Conservation (phyloP, 176 grass and related monocot species). For the Rhynchospora breviuscula region DNA sequence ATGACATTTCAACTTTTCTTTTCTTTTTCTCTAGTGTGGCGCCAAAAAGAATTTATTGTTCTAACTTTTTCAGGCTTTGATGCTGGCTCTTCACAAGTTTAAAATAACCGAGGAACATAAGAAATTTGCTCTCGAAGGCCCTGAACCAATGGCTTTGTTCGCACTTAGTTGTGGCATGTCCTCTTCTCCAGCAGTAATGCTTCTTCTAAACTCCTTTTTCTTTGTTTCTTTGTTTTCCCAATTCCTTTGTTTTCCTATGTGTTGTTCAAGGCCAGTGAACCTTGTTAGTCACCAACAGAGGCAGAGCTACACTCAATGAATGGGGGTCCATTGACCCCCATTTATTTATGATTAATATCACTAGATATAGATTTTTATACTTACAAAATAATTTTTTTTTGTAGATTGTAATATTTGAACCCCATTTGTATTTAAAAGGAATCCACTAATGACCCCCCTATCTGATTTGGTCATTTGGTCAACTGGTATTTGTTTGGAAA, state of each 20-base stretch:
- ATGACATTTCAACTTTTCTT: slow-evolving; percentile 21
- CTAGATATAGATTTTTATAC: too few relatives aligned
- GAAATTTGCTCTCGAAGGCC: slow-evolving; percentile 55
- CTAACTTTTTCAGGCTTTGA: slow-evolving; percentile 55
- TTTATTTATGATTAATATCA: too few relatives aligned
- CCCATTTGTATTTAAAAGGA: too few relatives aligned
- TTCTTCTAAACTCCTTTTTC: neutral
- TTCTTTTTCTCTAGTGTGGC: slow-evolving; percentile 13
- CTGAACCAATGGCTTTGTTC: slow-evolving; percentile 72
- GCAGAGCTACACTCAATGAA: too few relatives aligned
- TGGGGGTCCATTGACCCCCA: too few relatives aligned
- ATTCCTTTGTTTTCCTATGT: neutral
- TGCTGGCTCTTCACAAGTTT: slow-evolving; percentile 89
- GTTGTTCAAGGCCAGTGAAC: slow-evolving; percentile 7
- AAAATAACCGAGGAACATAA: slow-evolving; percentile 86
- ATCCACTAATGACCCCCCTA: too few relatives aligned
- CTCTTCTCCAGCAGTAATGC: slow-evolving; percentile 93
- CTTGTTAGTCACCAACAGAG: neutral
- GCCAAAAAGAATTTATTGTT: slow-evolving; percentile 37
- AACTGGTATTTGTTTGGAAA: too few relatives aligned
- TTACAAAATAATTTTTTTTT: too few relatives aligned
- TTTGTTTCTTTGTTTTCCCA: neutral
- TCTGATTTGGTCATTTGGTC: too few relatives aligned
- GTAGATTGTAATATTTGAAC: too few relatives aligned
- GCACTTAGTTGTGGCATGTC: slow-evolving; percentile 89